Conservation (phyloP, 371 early-diverging fungal genomes). For the Coemansia sp. region DNA sequence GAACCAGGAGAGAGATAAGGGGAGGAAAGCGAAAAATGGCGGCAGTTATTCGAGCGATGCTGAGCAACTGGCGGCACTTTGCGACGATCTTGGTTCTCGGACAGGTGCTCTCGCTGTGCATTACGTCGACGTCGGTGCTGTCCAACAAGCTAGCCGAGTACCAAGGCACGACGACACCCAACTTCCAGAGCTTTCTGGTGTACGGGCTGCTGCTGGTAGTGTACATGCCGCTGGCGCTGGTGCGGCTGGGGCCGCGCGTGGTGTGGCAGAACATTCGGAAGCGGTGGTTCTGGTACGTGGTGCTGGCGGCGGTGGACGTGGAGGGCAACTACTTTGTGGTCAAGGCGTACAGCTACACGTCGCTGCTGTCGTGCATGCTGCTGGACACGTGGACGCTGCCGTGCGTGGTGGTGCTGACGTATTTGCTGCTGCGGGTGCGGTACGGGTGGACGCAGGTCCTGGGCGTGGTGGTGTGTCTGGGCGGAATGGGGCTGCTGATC, state of each 20-base stretch:
- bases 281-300: constrained; percentile 60
- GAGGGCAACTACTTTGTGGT: constrained; percentile 79
- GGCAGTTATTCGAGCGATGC: not conserved
- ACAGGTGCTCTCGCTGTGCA: constrained; percentile 69
- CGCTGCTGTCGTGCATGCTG: constrained; percentile 68
- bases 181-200: constrained; percentile 67
- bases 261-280: constrained; percentile 54
- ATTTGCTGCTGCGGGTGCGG: constrained; percentile 61
- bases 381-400: constrained; percentile 77
- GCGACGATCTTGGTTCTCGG: constrained; percentile 54
- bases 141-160: constrained; percentile 58
- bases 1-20: not conserved
- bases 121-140: constrained; percentile 65
- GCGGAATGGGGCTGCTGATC: constrained; percentile 67
- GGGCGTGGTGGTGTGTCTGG: constrained; percentile 63
- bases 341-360: constrained; percentile 72
- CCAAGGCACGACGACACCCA: constrained; percentile 61
- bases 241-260: constrained; percentile 56
- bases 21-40: constrained; percentile 38
- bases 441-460: constrained; percentile 66
- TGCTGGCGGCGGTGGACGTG: constrained; percentile 69
- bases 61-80: constrained; percentile 46
- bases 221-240: constrained; percentile 61
- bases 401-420: constrained; percentile 63
- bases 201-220: constrained; percentile 66